Conservation (phyloP, 129 eudicot genomes). For the Deinandra increscens region DNA sequence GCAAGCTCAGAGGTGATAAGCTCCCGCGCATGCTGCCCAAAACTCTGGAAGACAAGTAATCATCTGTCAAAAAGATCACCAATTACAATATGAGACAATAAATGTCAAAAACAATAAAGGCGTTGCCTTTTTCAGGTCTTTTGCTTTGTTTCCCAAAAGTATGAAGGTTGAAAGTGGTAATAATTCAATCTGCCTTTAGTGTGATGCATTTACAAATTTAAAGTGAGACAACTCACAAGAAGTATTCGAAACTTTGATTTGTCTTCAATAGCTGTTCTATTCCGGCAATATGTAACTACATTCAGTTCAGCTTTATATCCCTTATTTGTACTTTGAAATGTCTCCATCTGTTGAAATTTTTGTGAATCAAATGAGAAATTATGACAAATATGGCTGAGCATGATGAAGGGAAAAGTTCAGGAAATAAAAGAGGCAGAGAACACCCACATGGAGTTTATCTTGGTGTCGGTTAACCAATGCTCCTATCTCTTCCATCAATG, state of each 20-base stretch:
- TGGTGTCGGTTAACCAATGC: slow-evolving; percentile 81
- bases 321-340: slow-evolving; percentile 53
- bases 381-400: not conserved
- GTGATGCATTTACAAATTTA: slow-evolving; percentile 28
- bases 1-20: slow-evolving; percentile 98
- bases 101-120: slow-evolving; percentile 32
- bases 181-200: slow-evolving; percentile 17
- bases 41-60: slow-evolving; percentile 99
- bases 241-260: slow-evolving; percentile 78
- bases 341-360: slow-evolving; percentile 62
- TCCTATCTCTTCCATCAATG: slow-evolving; percentile 83
- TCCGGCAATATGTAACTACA: slow-evolving; percentile 78
- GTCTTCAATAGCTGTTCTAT: slow-evolving; percentile 62
- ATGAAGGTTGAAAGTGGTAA: slow-evolving; percentile 1
- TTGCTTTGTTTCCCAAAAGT: slow-evolving; percentile 19
- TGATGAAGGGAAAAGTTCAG: not conserved
- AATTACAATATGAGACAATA: slow-evolving; percentile 82
- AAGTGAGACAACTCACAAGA: slow-evolving; percentile 58
- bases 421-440: not conserved
- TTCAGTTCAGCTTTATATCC: slow-evolving; percentile 75
- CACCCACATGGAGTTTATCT: slow-evolving; percentile 68
- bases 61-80: slow-evolving; percentile 99
- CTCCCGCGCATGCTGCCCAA: slow-evolving; percentile 99
- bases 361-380: slow-evolving; percentile 18
- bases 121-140: slow-evolving; percentile 19